Base-by-base conservation (phyloP, 1,139 yeast genomes). In the Kurtzmaniella quercitrusa region DNA sequence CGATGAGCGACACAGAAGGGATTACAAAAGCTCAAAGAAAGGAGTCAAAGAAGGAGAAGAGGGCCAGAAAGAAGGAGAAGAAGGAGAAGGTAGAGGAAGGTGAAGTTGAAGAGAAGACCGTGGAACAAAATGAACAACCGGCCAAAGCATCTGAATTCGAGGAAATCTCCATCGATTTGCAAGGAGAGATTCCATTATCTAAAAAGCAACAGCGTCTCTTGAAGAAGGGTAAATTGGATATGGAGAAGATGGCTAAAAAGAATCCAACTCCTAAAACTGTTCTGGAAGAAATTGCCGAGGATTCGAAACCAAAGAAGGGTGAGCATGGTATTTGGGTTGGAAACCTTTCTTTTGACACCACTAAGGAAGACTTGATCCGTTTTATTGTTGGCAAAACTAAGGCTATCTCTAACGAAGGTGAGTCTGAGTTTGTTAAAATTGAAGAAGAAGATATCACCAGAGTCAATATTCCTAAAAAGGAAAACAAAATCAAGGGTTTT, bases 281-380 rank as follows among this genome's bases (percentile, higher is more conserved):
- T 23, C 68, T 61, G 42, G 60, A 60, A 42, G 59, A 58, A 32
- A 59, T 50, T 3, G 57, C 53, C 18, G 58, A 48, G 19, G 59
- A 52, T 11, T 62, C 65, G 36, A 59, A 58, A 34, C 53, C 56
- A 42, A 66, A 60, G 52, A 74, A 73, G 51, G 74, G 84, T 2
- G 77, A 74, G 43, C 80, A 68, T 54, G 95, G 95, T 38, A 94
- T 89, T 20, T 93, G 98, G 98, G 78, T 93, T 38, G 98, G 98
- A 39, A 94, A 93, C 60, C 65, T 94, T 51, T 76, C 96, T 0
- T 94, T 85, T 55, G 94, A 87, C 43, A 89, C 97, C 5, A 74
- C 83, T 1, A 81, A 77, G 53, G 94, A 86, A 34, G 95, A 89
- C 48, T 59, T 93, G 19, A 67, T 70, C 11, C 72, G 83, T 44